phyloP scores from a whole-genome alignment of 2,329 filamentous ascomycete genomes.

The Aspergillus brunneoviolaceus region DNA sequence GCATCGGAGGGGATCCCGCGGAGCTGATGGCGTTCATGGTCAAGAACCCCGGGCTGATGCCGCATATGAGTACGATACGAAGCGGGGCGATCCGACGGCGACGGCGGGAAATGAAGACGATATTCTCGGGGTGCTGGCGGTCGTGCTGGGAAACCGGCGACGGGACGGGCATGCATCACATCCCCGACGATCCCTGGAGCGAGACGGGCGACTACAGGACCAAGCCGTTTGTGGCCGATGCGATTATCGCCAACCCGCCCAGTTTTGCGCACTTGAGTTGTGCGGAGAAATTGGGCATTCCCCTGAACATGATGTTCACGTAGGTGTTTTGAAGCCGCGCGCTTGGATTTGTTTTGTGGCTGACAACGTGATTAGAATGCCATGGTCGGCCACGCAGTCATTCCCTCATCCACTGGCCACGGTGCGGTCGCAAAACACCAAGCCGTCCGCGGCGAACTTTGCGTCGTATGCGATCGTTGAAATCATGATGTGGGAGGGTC shows the following conservation, averaged over 20 bases:
- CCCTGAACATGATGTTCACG: slow-evolving; percentile 86
- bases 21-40: slow-evolving; percentile 89
- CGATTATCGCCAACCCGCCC: slow-evolving; percentile 83
- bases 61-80: slow-evolving; percentile 72
- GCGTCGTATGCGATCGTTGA: slow-evolving; percentile 82
- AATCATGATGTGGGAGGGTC: slow-evolving; percentile 88
- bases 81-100: slow-evolving; percentile 75
- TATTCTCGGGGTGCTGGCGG: slow-evolving; percentile 82
- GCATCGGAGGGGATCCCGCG: slow-evolving; percentile 72
- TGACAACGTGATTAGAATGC: slow-evolving; percentile 59
- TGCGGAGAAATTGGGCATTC: slow-evolving; percentile 74
- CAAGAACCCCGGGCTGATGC: slow-evolving; percentile 83
- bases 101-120: slow-evolving; percentile 72
- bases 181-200: slow-evolving; percentile 48
- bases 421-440: slow-evolving; percentile 72
- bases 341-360: not conserved
- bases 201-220: slow-evolving; percentile 44
- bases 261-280: slow-evolving; percentile 77
- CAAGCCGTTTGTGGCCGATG: slow-evolving; percentile 76
- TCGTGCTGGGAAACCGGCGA: slow-evolving; percentile 79
- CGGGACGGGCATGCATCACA: slow-evolving; percentile 56
- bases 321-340: slow-evolving; percentile 44
- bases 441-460: slow-evolving; percentile 75
- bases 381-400: slow-evolving; percentile 80
- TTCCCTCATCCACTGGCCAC: slow-evolving; percentile 87